A percentile compares a stretch with the other conserved stretches of the same genome.
Evolutionary conservation across 805 yeast species (phyloP).

Genomic region (Zygosaccharomyces bisporus): DNA sequence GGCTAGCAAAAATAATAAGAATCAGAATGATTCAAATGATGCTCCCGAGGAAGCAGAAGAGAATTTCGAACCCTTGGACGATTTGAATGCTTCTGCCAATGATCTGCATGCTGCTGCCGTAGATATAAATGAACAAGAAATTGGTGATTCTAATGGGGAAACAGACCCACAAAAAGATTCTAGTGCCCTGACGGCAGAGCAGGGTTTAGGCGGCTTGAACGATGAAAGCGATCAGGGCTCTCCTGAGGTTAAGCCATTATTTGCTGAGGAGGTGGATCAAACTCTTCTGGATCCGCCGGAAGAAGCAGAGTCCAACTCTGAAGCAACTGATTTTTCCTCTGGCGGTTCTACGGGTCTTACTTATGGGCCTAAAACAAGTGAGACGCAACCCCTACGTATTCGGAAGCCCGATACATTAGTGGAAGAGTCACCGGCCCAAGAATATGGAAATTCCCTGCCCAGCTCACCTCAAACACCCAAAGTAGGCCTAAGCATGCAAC

Average conservation of each 20-base stretch:
- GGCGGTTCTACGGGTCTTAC: background rate
- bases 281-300: background rate
- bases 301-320: background rate
- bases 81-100: conserved; percentile 4
- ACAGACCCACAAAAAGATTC: background rate
- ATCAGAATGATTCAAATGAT: conserved; percentile 1
- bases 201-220: background rate
- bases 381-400: background rate
- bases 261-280: background rate
- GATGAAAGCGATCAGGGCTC: background rate
- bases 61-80: background rate
- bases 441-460: background rate
- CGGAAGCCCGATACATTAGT: background rate
- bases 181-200: background rate
- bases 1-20: background rate
- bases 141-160: background rate
- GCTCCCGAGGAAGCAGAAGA: conserved; percentile 1
- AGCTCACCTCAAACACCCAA: background rate
- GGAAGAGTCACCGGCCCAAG: background rate
- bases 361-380: background rate
- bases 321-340: background rate
- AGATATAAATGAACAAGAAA: background rate
- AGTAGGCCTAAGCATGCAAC: too few species aligned
- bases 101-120: conserved; percentile 1
- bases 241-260: conserved; percentile 5